phyloP scores from a whole-genome alignment of 2,329 filamentous ascomycete species.

The Ophiostoma sp. region DNA sequence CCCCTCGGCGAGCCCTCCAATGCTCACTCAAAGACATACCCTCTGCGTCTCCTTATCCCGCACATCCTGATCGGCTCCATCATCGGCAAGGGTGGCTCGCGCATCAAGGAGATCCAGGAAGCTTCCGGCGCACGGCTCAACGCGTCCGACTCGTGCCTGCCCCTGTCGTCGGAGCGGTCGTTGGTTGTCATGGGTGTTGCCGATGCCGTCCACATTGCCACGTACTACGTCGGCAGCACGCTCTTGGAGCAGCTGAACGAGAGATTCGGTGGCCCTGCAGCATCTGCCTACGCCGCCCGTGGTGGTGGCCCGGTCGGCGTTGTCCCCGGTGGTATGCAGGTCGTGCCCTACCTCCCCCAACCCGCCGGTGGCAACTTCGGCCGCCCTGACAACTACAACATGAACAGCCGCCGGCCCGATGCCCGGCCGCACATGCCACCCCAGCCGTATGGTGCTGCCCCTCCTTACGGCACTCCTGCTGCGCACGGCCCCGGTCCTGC shows the following conservation, averaged over 20 bases:
- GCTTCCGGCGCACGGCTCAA: constrained; percentile 94
- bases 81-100: constrained; percentile 92
- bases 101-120: constrained; percentile 97
- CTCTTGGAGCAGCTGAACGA: constrained; percentile 95
- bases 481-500: constrained; percentile 56
- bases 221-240: constrained; percentile 98
- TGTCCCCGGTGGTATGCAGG: constrained; percentile 95
- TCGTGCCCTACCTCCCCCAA: constrained; percentile 95
- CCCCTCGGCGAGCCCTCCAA: constrained; percentile 81
- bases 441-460: constrained; percentile 62
- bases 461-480: constrained; percentile 59
- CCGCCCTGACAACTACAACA: constrained; percentile 72
- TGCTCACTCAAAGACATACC: constrained; percentile 93
- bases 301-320: constrained; percentile 89
- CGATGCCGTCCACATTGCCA: constrained; percentile 96
- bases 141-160: constrained; percentile 89
- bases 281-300: constrained; percentile 94
- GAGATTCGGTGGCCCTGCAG: constrained; percentile 88
- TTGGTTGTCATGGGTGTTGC: constrained; percentile 96
- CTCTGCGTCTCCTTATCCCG: constrained; percentile 87
- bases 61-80: constrained; percentile 98
- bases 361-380: constrained; percentile 89
- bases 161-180: constrained; percentile 93
- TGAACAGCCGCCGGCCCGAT: constrained; percentile 60
- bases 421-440: constrained; percentile 69